Evolutionary conservation across 2,329 filamentous ascomycete species (phyloP).

Genomic region (Aspergillus floridensis): DNA sequence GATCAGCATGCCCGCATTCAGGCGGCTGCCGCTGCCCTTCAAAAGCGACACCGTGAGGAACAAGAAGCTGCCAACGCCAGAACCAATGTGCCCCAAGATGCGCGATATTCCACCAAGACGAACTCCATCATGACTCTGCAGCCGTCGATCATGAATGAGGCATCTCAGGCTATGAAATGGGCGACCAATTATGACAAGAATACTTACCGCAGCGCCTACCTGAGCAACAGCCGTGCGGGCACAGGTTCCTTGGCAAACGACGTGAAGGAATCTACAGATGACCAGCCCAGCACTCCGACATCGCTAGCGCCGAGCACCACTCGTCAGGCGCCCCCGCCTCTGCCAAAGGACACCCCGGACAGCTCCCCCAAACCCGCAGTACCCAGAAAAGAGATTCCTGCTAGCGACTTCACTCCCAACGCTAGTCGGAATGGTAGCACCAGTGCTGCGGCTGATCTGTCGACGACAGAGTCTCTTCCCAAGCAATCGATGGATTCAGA

Average conservation of each 20-base stretch:
- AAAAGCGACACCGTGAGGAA: conserved; percentile 65
- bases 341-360: conserved; percentile 31
- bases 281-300: conserved; percentile 28
- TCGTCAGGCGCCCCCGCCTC: conserved; percentile 31
- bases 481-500: conserved; percentile 33
- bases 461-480: conserved; percentile 30
- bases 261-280: conserved; percentile 35
- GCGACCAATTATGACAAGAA: conserved; percentile 92
- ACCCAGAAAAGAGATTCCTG: conserved; percentile 21
- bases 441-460: conserved; percentile 21
- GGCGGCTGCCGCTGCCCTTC: conserved; percentile 80
- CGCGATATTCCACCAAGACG: conserved; percentile 66
- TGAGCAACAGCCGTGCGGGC: conserved; percentile 70
- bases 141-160: conserved; percentile 78
- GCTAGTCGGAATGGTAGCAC: conserved; percentile 14
- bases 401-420: conserved; percentile 10
- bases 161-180: conserved; percentile 95
- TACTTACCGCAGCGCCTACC: conserved; percentile 78
- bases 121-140: conserved; percentile 88
- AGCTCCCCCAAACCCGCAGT: conserved; percentile 27
- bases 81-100: conserved; percentile 51
- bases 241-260: conserved; percentile 58
- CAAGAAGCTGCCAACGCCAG: conserved; percentile 51
- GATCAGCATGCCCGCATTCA: conserved; percentile 94
- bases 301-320: conserved; percentile 25